These are phyloP conservation scores for Kluyveromyces lactis DNA, from an alignment of 805 yeast species.

Conservation along the genomic window DNA sequence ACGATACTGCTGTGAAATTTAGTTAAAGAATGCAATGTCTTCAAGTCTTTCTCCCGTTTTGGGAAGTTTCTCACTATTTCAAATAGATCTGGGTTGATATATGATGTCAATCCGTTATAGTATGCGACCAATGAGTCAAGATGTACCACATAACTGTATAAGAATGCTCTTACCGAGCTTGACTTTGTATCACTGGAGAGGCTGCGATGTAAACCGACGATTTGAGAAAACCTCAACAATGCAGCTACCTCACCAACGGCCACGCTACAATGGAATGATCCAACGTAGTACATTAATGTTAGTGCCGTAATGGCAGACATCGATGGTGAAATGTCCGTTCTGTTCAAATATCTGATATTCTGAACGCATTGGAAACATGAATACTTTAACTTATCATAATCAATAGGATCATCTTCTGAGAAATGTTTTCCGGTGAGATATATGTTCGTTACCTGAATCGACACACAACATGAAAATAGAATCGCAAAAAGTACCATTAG, in stretches of 20 bases:
- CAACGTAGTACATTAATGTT: slow-evolving; percentile 1
- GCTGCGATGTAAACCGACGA: slow-evolving; percentile 1
- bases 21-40: neutral
- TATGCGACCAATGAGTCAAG: slow-evolving; percentile 1
- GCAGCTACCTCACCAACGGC: neutral
- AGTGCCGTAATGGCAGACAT: slow-evolving; percentile 1
- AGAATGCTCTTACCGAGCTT: neutral
- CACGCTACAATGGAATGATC: slow-evolving; percentile 1
- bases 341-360: neutral
- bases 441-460: neutral
- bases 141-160: slow-evolving; percentile 1
- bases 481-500: neutral
- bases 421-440: neutral
- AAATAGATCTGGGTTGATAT: neutral
- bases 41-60: neutral
- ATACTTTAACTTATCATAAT: slow-evolving; percentile 2
- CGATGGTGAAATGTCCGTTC: neutral
- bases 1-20: neutral
- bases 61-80: slow-evolving; percentile 1
- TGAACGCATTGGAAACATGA: neutral
- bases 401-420: neutral
- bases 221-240: slow-evolving; percentile 1
- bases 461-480: neutral
- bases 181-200: neutral
- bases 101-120: neutral